A percentile compares a stretch with the other conserved stretches of the same genome.
Conservation (phyloP, 345 rosid species). For the Sapria himalayana region DNA sequence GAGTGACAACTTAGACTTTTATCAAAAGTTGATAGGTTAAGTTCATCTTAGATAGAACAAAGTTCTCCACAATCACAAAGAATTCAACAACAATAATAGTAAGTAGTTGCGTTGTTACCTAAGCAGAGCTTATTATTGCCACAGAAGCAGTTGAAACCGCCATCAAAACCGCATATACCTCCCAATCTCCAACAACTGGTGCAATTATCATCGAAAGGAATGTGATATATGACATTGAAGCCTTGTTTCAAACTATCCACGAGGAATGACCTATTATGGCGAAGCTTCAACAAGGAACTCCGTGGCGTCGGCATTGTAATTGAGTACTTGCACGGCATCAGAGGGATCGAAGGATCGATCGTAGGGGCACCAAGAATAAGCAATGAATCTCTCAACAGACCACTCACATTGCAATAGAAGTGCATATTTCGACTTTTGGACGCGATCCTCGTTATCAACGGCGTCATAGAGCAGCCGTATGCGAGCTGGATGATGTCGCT, state of each 20-base stretch:
- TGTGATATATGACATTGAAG: slow-evolving; percentile 12
- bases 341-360: background rate
- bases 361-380: slow-evolving; percentile 12
- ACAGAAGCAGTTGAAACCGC: slow-evolving; percentile 13
- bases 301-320: slow-evolving; percentile 8
- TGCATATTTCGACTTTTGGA: background rate
- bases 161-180: slow-evolving; percentile 21
- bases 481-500: slow-evolving; percentile 8
- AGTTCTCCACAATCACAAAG: no score
- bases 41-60: no score
- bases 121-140: no score
- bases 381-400: background rate
- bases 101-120: no score
- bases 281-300: slow-evolving; percentile 1
- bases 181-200: slow-evolving; percentile 6
- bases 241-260: slow-evolving; percentile 17
- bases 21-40: no score
- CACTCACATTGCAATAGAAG: slow-evolving; percentile 10
- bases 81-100: no score
- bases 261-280: slow-evolving; percentile 7
- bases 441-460: no score
- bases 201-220: slow-evolving; percentile 12
- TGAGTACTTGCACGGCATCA: slow-evolving; percentile 5
- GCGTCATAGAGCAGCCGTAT: slow-evolving; percentile 11
- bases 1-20: no score